These are phyloP conservation scores for Candida mattraensis DNA, from an alignment of 805 yeast species.

Conservation along the genomic window DNA sequence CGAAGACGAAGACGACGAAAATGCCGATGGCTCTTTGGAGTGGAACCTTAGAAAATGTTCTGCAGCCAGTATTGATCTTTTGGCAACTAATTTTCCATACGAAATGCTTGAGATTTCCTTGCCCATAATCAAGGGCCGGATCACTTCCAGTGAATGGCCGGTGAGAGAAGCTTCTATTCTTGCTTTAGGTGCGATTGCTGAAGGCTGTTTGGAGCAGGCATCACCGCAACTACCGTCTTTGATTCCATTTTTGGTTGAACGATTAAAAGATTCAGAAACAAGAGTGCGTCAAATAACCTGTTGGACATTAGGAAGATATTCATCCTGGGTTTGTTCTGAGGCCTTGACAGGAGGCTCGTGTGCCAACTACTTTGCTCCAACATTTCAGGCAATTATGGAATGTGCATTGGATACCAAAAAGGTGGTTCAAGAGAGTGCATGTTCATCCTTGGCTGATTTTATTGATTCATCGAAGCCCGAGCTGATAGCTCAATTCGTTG, in stretches of 20 bases:
- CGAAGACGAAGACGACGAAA: conserved; percentile 68
- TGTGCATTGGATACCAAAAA: conserved; percentile 83
- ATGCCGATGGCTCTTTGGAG: conserved; percentile 62
- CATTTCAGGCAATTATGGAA: conserved; percentile 69
- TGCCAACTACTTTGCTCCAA: conserved; percentile 70
- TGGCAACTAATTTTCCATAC: conserved; percentile 67
- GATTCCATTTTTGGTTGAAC: conserved; percentile 80
- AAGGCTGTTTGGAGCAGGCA: conserved; percentile 76
- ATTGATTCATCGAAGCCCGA: conserved; percentile 72
- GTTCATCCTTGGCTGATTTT: conserved; percentile 80
- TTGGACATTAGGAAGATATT: conserved; percentile 90
- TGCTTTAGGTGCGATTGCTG: conserved; percentile 94
- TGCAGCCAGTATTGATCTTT: conserved; percentile 86
- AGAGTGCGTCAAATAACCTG: conserved; percentile 91
- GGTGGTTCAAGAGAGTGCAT: conserved; percentile 94
- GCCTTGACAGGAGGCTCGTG: conserved; percentile 61
- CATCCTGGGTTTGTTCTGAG: conserved; percentile 76
- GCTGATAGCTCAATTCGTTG: conserved; percentile 60
- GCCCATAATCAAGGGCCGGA: conserved; percentile 72
- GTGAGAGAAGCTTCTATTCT: conserved; percentile 89
- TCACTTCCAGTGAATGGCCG: conserved; percentile 77
- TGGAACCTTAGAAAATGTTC: conserved; percentile 95
- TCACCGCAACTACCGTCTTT: conserved; percentile 72
- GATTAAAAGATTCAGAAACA: conserved; percentile 72
- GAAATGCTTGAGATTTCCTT: conserved; percentile 65